These are phyloP conservation scores for Acer saccharum DNA, from an alignment of 345 rosid genomes.

Conservation along the genomic window DNA sequence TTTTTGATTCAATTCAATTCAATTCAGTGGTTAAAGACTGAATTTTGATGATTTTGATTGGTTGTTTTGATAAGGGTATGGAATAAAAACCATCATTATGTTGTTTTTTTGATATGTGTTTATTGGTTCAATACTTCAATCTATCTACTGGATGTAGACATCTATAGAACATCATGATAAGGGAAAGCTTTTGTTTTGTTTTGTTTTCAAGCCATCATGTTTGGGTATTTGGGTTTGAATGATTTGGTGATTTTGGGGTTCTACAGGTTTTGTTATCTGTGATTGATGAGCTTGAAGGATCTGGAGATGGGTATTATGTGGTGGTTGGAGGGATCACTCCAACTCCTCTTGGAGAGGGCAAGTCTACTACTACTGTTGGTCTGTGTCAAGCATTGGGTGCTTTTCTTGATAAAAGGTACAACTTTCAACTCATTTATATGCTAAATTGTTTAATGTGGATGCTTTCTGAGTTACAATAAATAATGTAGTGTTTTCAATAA, in stretches of 20 bases:
- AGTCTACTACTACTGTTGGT: constrained; percentile 93
- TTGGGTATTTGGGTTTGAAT: constrained; percentile 10
- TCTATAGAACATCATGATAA: too few relatives aligned
- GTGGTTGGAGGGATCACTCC: constrained; percentile 99
- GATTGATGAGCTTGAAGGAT: constrained; percentile 72
- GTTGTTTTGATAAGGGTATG: not conserved
- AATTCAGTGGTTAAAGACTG: not conserved
- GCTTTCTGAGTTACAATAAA: not conserved
- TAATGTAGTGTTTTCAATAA: not conserved
- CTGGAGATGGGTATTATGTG: constrained; percentile 81
- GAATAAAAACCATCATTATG: not conserved
- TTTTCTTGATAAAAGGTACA: constrained; percentile 84
- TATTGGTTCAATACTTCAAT: not conserved
- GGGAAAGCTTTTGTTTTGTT: too few relatives aligned
- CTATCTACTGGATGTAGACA: too few relatives aligned
- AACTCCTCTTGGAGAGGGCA: constrained; percentile 99
- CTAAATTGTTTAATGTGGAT: not conserved
- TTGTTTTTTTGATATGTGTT: not conserved
- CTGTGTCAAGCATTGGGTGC: constrained; percentile 98
- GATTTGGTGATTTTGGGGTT: not conserved
- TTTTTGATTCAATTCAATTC: not conserved
- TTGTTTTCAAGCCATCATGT: not conserved
- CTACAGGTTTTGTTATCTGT: constrained; percentile 75
- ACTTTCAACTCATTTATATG: constrained; percentile 6
- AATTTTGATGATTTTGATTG: not conserved